phyloP scores from a whole-genome alignment of 805 yeast genomes.

The Metschnikowia cerradonensis region DNA sequence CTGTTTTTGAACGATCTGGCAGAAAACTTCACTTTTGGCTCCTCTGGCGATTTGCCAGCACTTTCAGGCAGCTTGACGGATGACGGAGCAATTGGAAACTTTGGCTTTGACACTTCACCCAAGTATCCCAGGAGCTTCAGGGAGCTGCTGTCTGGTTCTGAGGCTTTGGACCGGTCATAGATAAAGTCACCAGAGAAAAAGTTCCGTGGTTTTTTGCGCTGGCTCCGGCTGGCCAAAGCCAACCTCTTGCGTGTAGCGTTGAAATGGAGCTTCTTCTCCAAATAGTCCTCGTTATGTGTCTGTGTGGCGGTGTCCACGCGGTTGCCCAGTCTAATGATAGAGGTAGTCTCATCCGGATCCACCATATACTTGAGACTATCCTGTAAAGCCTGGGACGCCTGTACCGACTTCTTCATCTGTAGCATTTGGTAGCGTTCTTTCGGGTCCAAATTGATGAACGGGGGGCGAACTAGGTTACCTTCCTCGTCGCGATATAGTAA shows the following conservation, averaged over 20 bases:
- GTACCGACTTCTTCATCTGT: constrained; percentile 36
- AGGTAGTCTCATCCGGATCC: constrained; percentile 37
- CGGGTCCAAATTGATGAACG: constrained; percentile 42
- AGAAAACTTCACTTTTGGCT: background rate
- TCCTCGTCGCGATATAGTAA: constrained; percentile 32
- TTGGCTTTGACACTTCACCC: constrained; percentile 31
- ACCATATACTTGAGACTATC: constrained; percentile 35
- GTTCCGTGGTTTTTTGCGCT: constrained; percentile 19
- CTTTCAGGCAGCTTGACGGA: background rate
- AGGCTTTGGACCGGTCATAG: constrained; percentile 26
- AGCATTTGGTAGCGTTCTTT: constrained; percentile 39
- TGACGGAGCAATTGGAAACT: constrained; percentile 14
- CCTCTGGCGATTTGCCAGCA: background rate
- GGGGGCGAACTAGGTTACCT: constrained; percentile 40
- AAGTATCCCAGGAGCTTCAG: constrained; percentile 29
- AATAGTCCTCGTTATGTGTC: constrained; percentile 31
- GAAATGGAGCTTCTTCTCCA: constrained; percentile 28
- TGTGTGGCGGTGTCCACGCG: constrained; percentile 42
- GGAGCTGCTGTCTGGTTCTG: constrained; percentile 8
- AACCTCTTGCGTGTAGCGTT: constrained; percentile 18
- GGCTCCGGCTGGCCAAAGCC: constrained; percentile 9
- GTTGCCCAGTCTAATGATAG: constrained; percentile 17
- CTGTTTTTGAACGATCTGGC: constrained; percentile 3
- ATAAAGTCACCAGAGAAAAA: constrained; percentile 34
- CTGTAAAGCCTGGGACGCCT: constrained; percentile 33